These are phyloP conservation scores for Eutrema yunnanense DNA, from an alignment of 345 rosid genomes.

Conservation along the genomic window DNA sequence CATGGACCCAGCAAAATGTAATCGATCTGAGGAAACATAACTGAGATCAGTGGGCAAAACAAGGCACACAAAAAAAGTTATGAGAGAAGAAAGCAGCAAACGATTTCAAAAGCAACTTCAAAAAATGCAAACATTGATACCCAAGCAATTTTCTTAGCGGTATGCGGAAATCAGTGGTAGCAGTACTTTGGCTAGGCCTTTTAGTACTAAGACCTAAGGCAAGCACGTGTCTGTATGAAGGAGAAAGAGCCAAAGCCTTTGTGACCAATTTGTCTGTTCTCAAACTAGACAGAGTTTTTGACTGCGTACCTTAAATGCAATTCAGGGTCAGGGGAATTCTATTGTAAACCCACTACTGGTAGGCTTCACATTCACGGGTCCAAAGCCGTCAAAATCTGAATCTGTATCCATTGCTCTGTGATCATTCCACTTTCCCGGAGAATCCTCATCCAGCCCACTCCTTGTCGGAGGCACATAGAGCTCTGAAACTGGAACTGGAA, in stretches of 20 bases:
- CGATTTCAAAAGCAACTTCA: not conserved
- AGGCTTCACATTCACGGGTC: slow-evolving; percentile 42
- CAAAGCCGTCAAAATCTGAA: slow-evolving; percentile 61
- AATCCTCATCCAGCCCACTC: slow-evolving; percentile 55
- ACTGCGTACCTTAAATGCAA: slow-evolving; percentile 13
- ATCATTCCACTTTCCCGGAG: slow-evolving; percentile 40
- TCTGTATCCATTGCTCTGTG: slow-evolving; percentile 45
- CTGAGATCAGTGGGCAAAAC: not conserved
- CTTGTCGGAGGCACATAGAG: slow-evolving; percentile 57
- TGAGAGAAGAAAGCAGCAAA: not conserved
- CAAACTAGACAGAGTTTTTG: not conserved
- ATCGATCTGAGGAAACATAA: slow-evolving; percentile 1
- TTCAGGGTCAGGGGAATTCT: slow-evolving; percentile 38
- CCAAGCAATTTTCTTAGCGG: not conserved
- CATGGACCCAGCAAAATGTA: not conserved
- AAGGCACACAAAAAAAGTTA: not conserved
- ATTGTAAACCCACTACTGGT: slow-evolving; percentile 59
- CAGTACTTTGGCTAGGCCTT: not conserved
- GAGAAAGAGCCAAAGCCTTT: not conserved
- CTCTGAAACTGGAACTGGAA: slow-evolving; percentile 60
- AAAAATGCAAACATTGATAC: not conserved
- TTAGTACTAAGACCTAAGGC: not conserved
- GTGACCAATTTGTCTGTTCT: not conserved
- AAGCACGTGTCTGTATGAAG: not conserved
- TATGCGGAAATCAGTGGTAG: not conserved